Evolutionary conservation across 495 filamentous ascomycete genomes (phyloP).

Genomic region (Xanthoparmelia taractica): DNA sequence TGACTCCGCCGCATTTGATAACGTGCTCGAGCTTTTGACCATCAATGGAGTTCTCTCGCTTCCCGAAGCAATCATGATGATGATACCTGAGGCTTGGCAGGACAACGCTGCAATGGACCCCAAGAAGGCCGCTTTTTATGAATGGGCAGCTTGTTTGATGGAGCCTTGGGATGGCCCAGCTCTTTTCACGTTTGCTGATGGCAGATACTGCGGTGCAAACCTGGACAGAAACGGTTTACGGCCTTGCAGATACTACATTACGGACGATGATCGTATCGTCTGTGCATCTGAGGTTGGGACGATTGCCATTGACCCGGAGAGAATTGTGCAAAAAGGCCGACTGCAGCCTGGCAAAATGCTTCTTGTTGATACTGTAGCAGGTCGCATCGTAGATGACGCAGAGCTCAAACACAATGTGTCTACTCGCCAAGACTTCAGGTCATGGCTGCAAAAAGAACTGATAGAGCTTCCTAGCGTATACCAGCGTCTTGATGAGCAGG

Average conservation of each 20-base stretch:
- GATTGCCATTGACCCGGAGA: constrained; percentile 84
- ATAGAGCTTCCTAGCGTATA: constrained; percentile 73
- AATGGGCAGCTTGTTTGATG: constrained; percentile 99
- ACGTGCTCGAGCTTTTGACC: constrained; percentile 88
- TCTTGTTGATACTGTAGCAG: constrained; percentile 89
- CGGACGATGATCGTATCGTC: constrained; percentile 96
- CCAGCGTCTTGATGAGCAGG: constrained; percentile 47
- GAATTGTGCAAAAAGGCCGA: constrained; percentile 88
- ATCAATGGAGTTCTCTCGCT: constrained; percentile 97
- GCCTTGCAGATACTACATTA: constrained; percentile 96
- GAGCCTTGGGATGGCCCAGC: constrained; percentile 99
- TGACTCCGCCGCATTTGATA: constrained; percentile 97
- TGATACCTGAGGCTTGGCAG: constrained; percentile 99
- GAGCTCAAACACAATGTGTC: constrained; percentile 90
- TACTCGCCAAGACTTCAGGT: constrained; percentile 73
- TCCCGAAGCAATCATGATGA: constrained; percentile 96
- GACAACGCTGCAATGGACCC: constrained; percentile 89
- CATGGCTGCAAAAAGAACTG: constrained; percentile 84
- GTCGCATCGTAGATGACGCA: constrained; percentile 89
- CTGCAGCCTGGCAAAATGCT: constrained; percentile 96
- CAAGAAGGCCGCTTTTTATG: constrained; percentile 95
- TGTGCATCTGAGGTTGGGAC: constrained; percentile 98
- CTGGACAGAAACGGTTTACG: constrained; percentile 97
- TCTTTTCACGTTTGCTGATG: constrained; percentile 96
- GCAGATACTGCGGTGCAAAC: constrained; percentile 95